phyloP scores from a whole-genome alignment of 306 rosid genomes.

The Vachellia collinsii region DNA sequence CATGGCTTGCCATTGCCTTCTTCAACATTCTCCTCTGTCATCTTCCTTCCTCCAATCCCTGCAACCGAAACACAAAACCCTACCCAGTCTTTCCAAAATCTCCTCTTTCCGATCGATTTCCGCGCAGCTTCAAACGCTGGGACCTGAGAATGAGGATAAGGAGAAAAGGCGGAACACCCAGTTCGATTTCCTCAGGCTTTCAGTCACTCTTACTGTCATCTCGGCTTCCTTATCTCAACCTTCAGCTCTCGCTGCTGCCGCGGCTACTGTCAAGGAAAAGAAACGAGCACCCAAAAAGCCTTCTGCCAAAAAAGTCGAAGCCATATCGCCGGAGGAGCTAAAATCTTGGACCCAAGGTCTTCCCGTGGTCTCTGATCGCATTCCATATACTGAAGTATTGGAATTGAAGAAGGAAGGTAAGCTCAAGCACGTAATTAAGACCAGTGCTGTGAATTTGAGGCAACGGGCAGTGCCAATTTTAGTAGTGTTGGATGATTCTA shows the following conservation, averaged over 20 bases:
- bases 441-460: constrained; percentile 47
- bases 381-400: constrained; percentile 71
- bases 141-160: constrained; percentile 23
- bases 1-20: constrained; percentile 66
- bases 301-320: constrained; percentile 57
- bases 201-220: constrained; percentile 76
- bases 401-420: constrained; percentile 61
- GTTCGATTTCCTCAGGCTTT: constrained; percentile 60
- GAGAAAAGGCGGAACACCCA: constrained; percentile 36
- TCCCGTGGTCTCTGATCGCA: constrained; percentile 71
- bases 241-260: constrained; percentile 40
- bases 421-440: constrained; percentile 81
- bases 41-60: constrained; percentile 38
- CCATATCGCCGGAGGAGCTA: constrained; percentile 74
- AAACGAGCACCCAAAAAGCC: constrained; percentile 59
- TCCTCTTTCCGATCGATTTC: constrained; percentile 41
- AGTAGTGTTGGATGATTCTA: constrained; percentile 79
- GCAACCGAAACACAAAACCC: constrained; percentile 41
- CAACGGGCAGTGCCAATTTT: constrained; percentile 55
- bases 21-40: constrained; percentile 39
- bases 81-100: constrained; percentile 20
- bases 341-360: constrained; percentile 72
- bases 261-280: constrained; percentile 53
- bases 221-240: constrained; percentile 65
- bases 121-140: constrained; percentile 47